phyloP scores from a whole-genome alignment of 345 rosid genomes.

The Lepidium africanum region DNA sequence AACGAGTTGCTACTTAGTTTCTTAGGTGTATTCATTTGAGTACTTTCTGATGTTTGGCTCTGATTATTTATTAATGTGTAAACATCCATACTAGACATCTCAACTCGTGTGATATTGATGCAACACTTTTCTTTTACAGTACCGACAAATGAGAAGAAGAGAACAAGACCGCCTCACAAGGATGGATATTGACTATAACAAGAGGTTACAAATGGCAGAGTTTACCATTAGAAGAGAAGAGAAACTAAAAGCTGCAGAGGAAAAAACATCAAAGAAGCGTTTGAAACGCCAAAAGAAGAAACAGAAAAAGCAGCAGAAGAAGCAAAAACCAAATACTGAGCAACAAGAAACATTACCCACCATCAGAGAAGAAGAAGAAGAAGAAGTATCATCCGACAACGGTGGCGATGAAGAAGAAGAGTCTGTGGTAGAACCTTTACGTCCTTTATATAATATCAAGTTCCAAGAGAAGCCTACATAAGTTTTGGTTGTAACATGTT shows the following conservation, averaged over 20 bases:
- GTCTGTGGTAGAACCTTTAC: conserved; percentile 24
- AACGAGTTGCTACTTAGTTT: background rate
- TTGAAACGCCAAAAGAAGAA: conserved; percentile 80
- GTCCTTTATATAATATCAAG: conserved; percentile 21
- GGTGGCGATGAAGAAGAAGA: conserved; percentile 38
- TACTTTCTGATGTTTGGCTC: background rate
- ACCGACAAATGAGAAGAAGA: conserved; percentile 91
- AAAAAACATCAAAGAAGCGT: conserved; percentile 75
- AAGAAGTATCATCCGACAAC: conserved; percentile 43
- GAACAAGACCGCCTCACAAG: conserved; percentile 89
- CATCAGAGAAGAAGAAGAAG: conserved; percentile 26
- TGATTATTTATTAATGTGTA: background rate
- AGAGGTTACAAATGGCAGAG: conserved; percentile 64
- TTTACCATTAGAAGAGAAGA: conserved; percentile 78
- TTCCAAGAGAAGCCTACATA: conserved; percentile 10
- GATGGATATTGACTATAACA: conserved; percentile 82
- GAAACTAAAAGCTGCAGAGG: conserved; percentile 71
- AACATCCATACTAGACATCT: background rate
- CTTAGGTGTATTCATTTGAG: background rate
- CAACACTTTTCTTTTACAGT: conserved; percentile 37
- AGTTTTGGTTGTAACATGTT: background rate
- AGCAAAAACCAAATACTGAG: conserved; percentile 35
- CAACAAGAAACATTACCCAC: conserved; percentile 33
- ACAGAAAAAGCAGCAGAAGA: conserved; percentile 66
- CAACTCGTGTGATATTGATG: background rate